A percentile compares a stretch with the other conserved stretches of the same genome.
Evolutionary conservation across 108 stramenopile genomes (phyloP).

Genomic region (Aureococcus anophagefferens): DNA sequence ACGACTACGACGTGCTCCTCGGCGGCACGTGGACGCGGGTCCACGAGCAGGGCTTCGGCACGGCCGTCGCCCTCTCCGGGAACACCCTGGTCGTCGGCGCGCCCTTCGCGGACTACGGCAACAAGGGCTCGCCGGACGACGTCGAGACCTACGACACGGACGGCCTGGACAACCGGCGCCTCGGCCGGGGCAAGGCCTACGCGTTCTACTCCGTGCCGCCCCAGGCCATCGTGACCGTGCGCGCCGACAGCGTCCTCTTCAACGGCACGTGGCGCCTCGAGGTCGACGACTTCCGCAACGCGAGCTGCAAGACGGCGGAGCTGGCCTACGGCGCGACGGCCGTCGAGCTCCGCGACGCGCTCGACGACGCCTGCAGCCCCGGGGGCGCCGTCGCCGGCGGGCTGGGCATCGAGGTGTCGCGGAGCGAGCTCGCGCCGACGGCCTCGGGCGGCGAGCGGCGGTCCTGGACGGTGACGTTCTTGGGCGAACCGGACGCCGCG

Average conservation of each 20-base stretch:
- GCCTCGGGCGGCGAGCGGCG: slow-evolving; percentile 25
- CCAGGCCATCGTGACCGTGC: slow-evolving; percentile 33
- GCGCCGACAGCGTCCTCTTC: slow-evolving; percentile 37
- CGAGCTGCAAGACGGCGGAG: not conserved
- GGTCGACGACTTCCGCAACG: slow-evolving; percentile 19
- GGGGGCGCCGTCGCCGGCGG: slow-evolving; percentile 24
- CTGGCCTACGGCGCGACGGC: slow-evolving; percentile 24
- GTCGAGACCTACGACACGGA: slow-evolving; percentile 30
- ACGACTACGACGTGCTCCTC: slow-evolving; percentile 47
- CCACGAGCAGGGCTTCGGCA: slow-evolving; percentile 55
- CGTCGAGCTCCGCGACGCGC: slow-evolving; percentile 23
- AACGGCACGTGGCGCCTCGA: slow-evolving; percentile 35
- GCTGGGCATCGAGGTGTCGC: slow-evolving; percentile 21
- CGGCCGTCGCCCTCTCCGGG: slow-evolving; percentile 37
- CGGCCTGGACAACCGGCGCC: slow-evolving; percentile 29
- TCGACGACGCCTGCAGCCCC: slow-evolving; percentile 40
- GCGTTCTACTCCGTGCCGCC: slow-evolving; percentile 47
- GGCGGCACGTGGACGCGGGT: slow-evolving; percentile 13
- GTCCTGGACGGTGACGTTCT: slow-evolving; percentile 51
- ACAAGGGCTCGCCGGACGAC: slow-evolving; percentile 13
- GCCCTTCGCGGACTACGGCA: slow-evolving; percentile 36
- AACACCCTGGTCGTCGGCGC: slow-evolving; percentile 41
- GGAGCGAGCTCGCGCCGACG: not conserved
- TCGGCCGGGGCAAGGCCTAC: slow-evolving; percentile 55
- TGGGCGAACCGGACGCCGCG: slow-evolving; percentile 27